A percentile compares a stretch with the other conserved stretches of the same genome.
Conservation (phyloP, 768 basidiomycete species). For the Suillus cothurnatus region DNA sequence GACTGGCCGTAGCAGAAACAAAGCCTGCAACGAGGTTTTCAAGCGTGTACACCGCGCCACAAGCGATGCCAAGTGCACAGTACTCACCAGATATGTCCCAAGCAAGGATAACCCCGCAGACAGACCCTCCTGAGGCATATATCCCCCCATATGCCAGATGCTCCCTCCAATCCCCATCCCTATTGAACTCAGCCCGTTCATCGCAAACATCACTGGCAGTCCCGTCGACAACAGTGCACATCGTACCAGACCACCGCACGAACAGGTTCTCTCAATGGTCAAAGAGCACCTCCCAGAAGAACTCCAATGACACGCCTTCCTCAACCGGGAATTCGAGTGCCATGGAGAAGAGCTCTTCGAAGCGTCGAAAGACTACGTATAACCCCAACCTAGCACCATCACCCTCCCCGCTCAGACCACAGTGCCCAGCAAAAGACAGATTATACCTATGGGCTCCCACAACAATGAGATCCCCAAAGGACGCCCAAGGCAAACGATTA, state of each 20-base stretch:
- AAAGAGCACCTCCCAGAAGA: not conserved
- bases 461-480: not conserved
- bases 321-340: not conserved
- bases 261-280: not conserved
- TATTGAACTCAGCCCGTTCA: not conserved
- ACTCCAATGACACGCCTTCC: not conserved
- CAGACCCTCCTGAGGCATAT: not conserved
- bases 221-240: no score
- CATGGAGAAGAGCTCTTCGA: not conserved
- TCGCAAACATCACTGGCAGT: not conserved
- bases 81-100: no score
- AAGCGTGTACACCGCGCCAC: conserved; percentile 14
- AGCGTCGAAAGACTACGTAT: not conserved
- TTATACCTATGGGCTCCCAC: no score
- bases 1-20: conserved; percentile 33
- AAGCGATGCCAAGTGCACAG: no score
- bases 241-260: not conserved
- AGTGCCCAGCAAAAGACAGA: no score
- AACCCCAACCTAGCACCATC: no score
- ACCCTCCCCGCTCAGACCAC: no score
- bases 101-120: no score
- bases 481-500: not conserved
- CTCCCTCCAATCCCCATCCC: conserved; percentile 19
- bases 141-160: not conserved
- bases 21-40: conserved; percentile 30